These are phyloP conservation scores for Eucalyptus regnans DNA, from an alignment of 345 rosid species.

Conservation along the genomic window DNA sequence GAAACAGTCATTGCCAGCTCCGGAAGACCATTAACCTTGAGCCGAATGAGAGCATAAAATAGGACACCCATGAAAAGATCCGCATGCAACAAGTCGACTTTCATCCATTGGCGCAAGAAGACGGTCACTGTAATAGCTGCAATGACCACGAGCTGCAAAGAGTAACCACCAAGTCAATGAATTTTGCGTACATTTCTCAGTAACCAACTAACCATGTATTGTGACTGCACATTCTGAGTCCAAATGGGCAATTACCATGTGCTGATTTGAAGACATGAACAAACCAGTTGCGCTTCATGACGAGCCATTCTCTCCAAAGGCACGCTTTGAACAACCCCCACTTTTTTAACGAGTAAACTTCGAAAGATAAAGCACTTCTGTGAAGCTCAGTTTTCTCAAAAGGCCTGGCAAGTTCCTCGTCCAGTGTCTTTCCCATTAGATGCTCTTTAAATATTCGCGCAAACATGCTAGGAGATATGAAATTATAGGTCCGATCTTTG, in stretches of 20 bases:
- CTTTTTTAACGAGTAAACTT: conserved; percentile 25
- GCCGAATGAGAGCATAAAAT: conserved; percentile 24
- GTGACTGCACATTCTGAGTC: not conserved
- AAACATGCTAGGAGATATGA: conserved; percentile 35
- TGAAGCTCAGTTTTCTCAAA: conserved; percentile 16
- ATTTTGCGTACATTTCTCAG: not conserved
- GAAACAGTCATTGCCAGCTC: conserved; percentile 26
- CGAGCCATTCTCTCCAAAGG: conserved; percentile 47
- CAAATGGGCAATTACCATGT: conserved; percentile 12
- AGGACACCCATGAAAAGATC: conserved; percentile 21
- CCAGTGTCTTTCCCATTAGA: conserved; percentile 19
- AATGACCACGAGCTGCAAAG: conserved; percentile 19
- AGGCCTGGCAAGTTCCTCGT: conserved; percentile 27
- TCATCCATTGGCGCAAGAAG: conserved; percentile 21
- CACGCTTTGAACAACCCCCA: conserved; percentile 59
- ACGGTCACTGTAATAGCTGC: conserved; percentile 25
- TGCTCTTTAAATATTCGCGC: conserved; percentile 17
- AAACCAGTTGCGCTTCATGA: conserved; percentile 38
- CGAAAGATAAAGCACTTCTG: conserved; percentile 28
- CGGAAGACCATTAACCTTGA: conserved; percentile 13
- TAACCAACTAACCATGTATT: not conserved
- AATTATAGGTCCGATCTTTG: conserved; percentile 14
- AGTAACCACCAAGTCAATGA: not conserved
- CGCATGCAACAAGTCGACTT: conserved; percentile 14
- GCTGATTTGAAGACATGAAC: conserved; percentile 21